phyloP scores from a whole-genome alignment of 1,139 yeast genomes.

The Blastobotrys malaysiensis region DNA sequence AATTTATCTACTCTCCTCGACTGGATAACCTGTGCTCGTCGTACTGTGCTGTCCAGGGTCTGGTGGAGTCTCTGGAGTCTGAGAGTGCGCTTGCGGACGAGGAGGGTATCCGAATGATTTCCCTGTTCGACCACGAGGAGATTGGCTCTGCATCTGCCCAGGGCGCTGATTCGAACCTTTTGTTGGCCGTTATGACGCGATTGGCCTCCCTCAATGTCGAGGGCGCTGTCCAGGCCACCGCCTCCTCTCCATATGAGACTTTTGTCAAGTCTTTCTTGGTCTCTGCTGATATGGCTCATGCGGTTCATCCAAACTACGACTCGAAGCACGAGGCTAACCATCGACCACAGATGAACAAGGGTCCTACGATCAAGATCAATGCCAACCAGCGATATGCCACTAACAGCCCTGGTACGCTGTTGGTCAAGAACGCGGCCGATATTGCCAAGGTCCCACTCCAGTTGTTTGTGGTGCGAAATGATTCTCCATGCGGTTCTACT shows the following conservation, averaged over 20 bases:
- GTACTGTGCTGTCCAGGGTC: slow-evolving; percentile 68
- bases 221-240: slow-evolving; percentile 29
- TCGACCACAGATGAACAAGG: slow-evolving; percentile 74
- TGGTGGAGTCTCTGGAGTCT: slow-evolving; percentile 47
- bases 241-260: slow-evolving; percentile 47
- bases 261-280: slow-evolving; percentile 80
- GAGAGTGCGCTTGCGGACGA: slow-evolving; percentile 40
- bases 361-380: slow-evolving; percentile 89
- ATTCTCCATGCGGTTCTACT: slow-evolving; percentile 92
- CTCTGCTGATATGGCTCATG: slow-evolving; percentile 97
- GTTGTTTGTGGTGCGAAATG: slow-evolving; percentile 83
- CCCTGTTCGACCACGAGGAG: slow-evolving; percentile 93
- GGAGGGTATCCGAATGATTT: slow-evolving; percentile 60
- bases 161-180: slow-evolving; percentile 90
- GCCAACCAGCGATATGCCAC: slow-evolving; percentile 96
- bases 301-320: slow-evolving; percentile 87
- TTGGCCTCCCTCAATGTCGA: slow-evolving; percentile 47
- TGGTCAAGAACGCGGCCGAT: slow-evolving; percentile 69
- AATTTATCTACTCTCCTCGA: slow-evolving; percentile 90
- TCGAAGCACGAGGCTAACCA: slow-evolving; percentile 71
- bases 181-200: slow-evolving; percentile 71
- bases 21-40: slow-evolving; percentile 88
- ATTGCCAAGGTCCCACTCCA: slow-evolving; percentile 48
- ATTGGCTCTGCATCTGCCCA: slow-evolving; percentile 91
- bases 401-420: slow-evolving; percentile 80